A percentile compares a stretch with the other conserved stretches of the same genome.
These are phyloP conservation scores for Cercospora sp. DNA, from an alignment of 2,329 filamentous ascomycete genomes.

Conservation along the genomic window DNA sequence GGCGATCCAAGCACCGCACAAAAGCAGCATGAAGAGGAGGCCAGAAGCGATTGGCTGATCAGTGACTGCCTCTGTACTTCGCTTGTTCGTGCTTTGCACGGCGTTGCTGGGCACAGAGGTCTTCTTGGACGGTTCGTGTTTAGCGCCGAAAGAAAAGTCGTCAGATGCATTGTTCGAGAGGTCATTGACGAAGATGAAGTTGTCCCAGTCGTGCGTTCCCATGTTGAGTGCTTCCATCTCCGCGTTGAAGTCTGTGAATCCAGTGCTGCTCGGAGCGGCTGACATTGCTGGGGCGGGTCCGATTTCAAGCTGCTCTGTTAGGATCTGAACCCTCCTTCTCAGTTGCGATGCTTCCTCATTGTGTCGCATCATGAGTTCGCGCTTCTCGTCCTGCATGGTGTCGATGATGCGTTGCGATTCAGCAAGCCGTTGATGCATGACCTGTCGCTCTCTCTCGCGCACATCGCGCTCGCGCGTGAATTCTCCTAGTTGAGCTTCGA, in stretches of 20 bases:
- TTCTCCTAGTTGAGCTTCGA: constrained; percentile 74
- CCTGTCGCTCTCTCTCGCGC: constrained; percentile 35
- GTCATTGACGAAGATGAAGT: constrained; percentile 71
- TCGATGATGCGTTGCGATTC: constrained; percentile 74
- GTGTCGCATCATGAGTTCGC: constrained; percentile 83
- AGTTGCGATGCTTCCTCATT: constrained; percentile 88
- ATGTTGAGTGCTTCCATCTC: constrained; percentile 84
- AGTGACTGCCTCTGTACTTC: constrained; percentile 30
- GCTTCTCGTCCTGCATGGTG: constrained; percentile 78
- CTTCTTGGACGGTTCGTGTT: constrained; percentile 30
- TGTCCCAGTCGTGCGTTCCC: constrained; percentile 70
- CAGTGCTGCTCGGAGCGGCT: constrained; percentile 57
- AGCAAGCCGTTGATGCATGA: constrained; percentile 69
- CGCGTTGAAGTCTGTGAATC: constrained; percentile 69
- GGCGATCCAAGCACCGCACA: constrained; percentile 93
- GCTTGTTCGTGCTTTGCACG: constrained; percentile 43
- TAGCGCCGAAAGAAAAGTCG: constrained; percentile 60
- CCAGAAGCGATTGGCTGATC: constrained; percentile 71
- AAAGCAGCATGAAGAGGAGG: constrained; percentile 89
- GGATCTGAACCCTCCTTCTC: constrained; percentile 85
- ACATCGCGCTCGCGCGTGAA: constrained; percentile 57
- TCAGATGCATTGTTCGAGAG: constrained; percentile 27
- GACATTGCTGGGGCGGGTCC: constrained; percentile 45
- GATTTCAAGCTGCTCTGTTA: constrained; percentile 68
- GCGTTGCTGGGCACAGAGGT: constrained; percentile 21